These are phyloP conservation scores for Wickerhamomyces bisporus DNA, from an alignment of 805 yeast species.

Conservation along the genomic window DNA sequence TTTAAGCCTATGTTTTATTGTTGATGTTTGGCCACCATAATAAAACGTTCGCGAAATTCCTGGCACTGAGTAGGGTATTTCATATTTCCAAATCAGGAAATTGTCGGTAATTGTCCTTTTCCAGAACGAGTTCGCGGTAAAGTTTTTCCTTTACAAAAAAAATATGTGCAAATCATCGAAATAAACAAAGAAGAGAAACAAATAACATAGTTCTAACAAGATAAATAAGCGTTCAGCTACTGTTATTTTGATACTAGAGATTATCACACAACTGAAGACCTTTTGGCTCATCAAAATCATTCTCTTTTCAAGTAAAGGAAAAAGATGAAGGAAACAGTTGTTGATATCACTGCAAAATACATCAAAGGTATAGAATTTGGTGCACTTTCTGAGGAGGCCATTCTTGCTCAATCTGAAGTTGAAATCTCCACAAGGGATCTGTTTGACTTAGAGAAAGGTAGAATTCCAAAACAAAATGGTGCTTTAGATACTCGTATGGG, in stretches of 20 bases:
- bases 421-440: slow-evolving; percentile 89
- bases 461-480: slow-evolving; percentile 77
- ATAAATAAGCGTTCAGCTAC: no score
- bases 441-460: slow-evolving; percentile 84
- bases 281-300: slow-evolving; percentile 24
- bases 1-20: not conserved
- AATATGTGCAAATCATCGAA: not conserved
- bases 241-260: not conserved
- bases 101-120: no score
- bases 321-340: slow-evolving; percentile 35
- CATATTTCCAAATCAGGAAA: no score
- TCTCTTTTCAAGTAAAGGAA: slow-evolving; percentile 1
- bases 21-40: not conserved
- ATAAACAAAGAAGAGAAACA: no score
- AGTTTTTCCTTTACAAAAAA: not conserved
- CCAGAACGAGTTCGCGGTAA: slow-evolving; percentile 1
- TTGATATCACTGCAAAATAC: slow-evolving; percentile 81
- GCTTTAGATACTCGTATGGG: slow-evolving; percentile 95
- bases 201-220: no score
- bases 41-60: not conserved
- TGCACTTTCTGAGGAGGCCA: slow-evolving; percentile 87
- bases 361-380: slow-evolving; percentile 90
- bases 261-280: slow-evolving; percentile 7
- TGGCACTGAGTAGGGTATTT: no score
- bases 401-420: slow-evolving; percentile 89